Conservation (phyloP, 2,329 filamentous ascomycete genomes). For the Ceratocystis lukuohia region DNA sequence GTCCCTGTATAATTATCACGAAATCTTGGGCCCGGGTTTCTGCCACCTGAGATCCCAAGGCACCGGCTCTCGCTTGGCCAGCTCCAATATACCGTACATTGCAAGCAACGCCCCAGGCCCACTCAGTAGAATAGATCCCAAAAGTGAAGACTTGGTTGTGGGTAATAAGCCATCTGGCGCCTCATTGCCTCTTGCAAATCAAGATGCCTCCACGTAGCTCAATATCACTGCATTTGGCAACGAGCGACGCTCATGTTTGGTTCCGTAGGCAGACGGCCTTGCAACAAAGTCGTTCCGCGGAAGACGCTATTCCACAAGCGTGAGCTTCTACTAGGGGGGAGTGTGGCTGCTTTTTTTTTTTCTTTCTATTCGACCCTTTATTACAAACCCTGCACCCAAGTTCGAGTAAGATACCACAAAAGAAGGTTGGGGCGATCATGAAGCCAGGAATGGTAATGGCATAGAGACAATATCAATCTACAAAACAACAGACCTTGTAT, state of each 20-base stretch:
- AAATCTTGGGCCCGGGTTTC: not conserved
- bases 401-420: not conserved
- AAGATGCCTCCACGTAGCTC: not conserved
- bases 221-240: not conserved
- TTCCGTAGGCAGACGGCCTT: not conserved
- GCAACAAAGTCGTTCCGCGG: not conserved
- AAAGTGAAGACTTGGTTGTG: not conserved
- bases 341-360: not conserved
- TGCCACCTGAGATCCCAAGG: conserved; percentile 3
- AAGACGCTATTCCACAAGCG: not conserved
- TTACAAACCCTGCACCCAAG: not conserved
- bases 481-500: not conserved
- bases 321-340: not conserved
- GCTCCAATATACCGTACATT: not conserved
- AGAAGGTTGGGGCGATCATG: conserved; percentile 3
- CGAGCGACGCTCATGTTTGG: not conserved
- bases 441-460: not conserved
- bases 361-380: not conserved
- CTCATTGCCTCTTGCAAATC: not conserved
- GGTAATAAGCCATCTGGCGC: not conserved
- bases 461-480: not conserved
- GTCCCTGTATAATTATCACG: too few relatives aligned
- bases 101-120: not conserved
- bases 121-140: not conserved
- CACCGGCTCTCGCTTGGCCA: not conserved